phyloP scores from a whole-genome alignment of 1,284 basidiomycete genomes.

The Ustilago sp. region DNA sequence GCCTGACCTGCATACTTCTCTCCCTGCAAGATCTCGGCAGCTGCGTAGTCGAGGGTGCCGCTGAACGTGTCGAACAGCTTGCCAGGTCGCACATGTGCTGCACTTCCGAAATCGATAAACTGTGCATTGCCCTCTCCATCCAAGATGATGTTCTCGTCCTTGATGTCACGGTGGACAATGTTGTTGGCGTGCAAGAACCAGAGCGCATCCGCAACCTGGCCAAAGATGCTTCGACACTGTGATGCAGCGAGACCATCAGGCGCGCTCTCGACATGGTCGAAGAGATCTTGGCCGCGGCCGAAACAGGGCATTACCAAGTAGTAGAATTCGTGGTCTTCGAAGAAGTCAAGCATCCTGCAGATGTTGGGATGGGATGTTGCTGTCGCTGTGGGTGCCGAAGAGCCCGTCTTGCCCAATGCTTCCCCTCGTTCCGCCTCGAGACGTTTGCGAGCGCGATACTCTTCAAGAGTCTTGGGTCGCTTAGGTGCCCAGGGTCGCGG shows the following conservation, averaged over 20 bases:
- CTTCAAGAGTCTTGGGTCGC: conserved; percentile 41
- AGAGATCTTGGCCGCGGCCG: conserved; percentile 79
- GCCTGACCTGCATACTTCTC: conserved; percentile 95
- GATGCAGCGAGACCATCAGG: conserved; percentile 84
- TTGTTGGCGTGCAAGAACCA: conserved; percentile 90
- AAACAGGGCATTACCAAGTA: conserved; percentile 79
- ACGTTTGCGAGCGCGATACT: conserved; percentile 33
- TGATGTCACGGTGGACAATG: conserved; percentile 97
- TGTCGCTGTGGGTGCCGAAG: conserved; percentile 5
- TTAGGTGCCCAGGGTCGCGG: conserved; percentile 54
- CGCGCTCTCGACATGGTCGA: conserved; percentile 91
- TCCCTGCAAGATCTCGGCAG: conserved; percentile 93
- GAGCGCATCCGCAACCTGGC: conserved; percentile 92
- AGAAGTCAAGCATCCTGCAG: conserved; percentile 93
- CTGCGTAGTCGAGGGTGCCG: conserved; percentile 87
- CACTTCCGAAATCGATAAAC: conserved; percentile 90
- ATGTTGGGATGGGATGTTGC: conserved; percentile 80
- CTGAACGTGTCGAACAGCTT: conserved; percentile 96
- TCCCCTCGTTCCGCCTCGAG: conserved; percentile 25
- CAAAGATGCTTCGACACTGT: conserved; percentile 85
- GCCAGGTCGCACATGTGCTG: conserved; percentile 79
- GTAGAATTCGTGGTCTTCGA: conserved; percentile 97
- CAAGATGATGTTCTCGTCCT: conserved; percentile 91
- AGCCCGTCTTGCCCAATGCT: background rate
- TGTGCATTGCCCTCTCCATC: conserved; percentile 75